phyloP scores from a whole-genome alignment of 768 basidiomycete species.

The Xerocomellus amylosporus region DNA sequence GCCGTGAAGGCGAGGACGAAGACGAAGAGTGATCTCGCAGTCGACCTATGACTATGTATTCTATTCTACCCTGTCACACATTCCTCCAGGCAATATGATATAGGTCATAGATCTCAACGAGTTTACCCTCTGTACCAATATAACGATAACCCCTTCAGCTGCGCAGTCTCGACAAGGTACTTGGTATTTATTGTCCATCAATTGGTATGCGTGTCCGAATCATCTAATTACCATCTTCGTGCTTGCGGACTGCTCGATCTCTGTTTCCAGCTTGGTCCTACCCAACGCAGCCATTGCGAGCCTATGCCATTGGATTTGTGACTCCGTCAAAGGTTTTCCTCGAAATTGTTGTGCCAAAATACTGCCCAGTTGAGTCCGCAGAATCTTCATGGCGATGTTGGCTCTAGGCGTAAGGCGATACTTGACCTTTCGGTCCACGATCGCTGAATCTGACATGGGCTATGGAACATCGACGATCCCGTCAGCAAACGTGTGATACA shows the following conservation, averaged over 20 bases:
- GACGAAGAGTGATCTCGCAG: conserved; percentile 41
- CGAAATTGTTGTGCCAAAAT: conserved; percentile 68
- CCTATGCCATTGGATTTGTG: conserved; percentile 71
- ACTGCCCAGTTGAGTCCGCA: conserved; percentile 60
- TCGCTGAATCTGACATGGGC: conserved; percentile 67
- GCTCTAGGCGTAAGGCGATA: conserved; percentile 69
- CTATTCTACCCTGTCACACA: neutral
- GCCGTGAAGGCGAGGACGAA: conserved; percentile 53
- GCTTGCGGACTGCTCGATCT: conserved; percentile 15
- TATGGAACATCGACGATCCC: conserved; percentile 28
- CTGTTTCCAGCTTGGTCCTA: conserved; percentile 41
- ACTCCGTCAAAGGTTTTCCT: conserved; percentile 53
- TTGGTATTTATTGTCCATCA: neutral
- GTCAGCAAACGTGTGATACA: conserved; percentile 4
- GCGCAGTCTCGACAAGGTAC: neutral
- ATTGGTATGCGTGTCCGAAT: neutral
- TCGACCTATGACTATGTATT: neutral
- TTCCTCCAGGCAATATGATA: conserved; percentile 8
- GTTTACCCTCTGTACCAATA: neutral
- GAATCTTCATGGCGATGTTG: conserved; percentile 73
- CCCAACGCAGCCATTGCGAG: conserved; percentile 62
- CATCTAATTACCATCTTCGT: conserved; percentile 20
- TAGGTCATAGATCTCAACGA: neutral
- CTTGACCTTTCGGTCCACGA: conserved; percentile 83
- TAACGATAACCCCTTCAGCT: neutral